Evolutionary conservation across 2,329 filamentous ascomycete genomes (phyloP).

Genomic region (Biscogniauxia marginata): DNA sequence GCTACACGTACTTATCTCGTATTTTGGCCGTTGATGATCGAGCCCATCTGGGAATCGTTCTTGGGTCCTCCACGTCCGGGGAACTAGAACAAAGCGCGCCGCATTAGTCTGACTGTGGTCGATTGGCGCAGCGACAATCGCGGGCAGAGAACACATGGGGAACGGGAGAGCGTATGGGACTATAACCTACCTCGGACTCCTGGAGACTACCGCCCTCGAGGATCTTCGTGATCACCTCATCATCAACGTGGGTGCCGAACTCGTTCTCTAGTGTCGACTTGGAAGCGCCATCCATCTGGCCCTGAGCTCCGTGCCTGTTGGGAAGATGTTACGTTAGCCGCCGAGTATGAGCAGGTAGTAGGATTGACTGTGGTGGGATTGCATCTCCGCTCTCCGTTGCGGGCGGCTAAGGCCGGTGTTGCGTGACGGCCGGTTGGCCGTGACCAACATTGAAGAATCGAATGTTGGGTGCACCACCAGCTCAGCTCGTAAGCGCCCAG

Average conservation of each 20-base stretch:
- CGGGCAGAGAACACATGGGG: not conserved
- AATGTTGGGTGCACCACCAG: constrained; percentile 1
- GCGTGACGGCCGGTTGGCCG: constrained; percentile 4
- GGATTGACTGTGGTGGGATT: not conserved
- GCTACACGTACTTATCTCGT: constrained; percentile 18
- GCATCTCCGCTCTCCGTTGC: not conserved
- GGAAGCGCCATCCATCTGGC: constrained; percentile 72
- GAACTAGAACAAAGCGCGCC: constrained; percentile 38
- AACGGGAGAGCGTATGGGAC: not conserved
- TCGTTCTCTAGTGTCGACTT: constrained; percentile 76
- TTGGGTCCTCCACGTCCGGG: constrained; percentile 50
- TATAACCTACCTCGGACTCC: constrained; percentile 48
- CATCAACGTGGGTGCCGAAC: constrained; percentile 78
- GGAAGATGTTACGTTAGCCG: constrained; percentile 20
- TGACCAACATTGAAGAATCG: constrained; percentile 5
- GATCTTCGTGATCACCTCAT: constrained; percentile 80
- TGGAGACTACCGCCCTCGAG: constrained; percentile 73
- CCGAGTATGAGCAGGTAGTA: not conserved
- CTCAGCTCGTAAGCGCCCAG: constrained; percentile 11
- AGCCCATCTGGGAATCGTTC: constrained; percentile 50
- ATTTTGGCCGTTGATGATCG: constrained; percentile 43
- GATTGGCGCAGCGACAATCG: not conserved
- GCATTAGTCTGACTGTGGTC: not conserved
- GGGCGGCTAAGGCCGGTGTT: constrained; percentile 9
- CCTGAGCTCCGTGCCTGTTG: constrained; percentile 79